Evolutionary conservation across 2,329 filamentous ascomycete genomes (phyloP), one percentile per base, ranked within the genome.

Genomic region (Aspergillus caelatus): DNA sequence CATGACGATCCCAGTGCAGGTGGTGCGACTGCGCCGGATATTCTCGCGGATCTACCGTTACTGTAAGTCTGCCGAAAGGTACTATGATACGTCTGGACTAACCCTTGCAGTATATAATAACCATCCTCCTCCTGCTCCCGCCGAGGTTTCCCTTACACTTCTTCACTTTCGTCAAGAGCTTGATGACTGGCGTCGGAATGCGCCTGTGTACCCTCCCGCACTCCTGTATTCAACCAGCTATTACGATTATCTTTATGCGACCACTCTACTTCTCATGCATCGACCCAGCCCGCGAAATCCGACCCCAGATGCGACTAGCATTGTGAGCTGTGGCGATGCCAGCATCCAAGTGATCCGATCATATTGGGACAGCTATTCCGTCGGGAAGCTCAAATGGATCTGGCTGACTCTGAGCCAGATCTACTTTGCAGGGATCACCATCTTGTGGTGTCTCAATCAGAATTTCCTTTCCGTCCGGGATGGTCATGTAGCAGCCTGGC

Each of bases 371-470:
- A 78, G 71, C 56, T 79, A 78, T 54, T 76, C 76, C 0, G 68
- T 74, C 34, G 77, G 77, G 43, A 78, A 79, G 60, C 67, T 79
- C 21, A 79, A 79, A 63, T 79, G 77, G 77, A 78, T 79, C 45
- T 79, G 77, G 77, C 68, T 79, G 54, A 79, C 77, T 1, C 66
- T 79, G 34, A 77, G 75, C 61, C 77, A 79, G 59, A 64, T 77
- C 21, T 79, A 79, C 55, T 78, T 77, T 58, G 77, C 77, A 1
- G 77, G 77, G 1, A 77, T 79, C 50, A 79, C 77, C 11, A 78
- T 78, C 32, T 64, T 79, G 21, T 79, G 77, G 77, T 78, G 77
- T 61, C 68, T 79, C 34, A 76, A 79, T 59, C 75, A 78, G 60
- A 78, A 79, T 52, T 69, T 77, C n/a, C 75, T 74, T 7, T 70